Evolutionary conservation across 192 early-diverging fungal species (phyloP), one percentile per base, ranked within the genome.

Genomic region (Neocallimastix lanati): DNA sequence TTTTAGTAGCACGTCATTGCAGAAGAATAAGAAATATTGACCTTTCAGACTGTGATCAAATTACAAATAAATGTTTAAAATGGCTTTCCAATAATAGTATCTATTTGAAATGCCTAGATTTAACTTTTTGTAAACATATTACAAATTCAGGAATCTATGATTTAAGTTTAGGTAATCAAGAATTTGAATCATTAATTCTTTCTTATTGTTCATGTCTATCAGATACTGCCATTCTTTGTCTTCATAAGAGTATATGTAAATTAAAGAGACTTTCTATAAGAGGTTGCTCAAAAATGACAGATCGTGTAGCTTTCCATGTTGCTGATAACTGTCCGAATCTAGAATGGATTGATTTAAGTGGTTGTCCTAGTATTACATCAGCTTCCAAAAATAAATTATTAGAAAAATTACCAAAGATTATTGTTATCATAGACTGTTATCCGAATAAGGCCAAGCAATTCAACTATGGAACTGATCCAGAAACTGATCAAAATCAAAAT

Each of bases 91-190:
- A 84, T 28, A 79, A 78, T 77, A 83, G 83, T 37, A 80, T 79
- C 15, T 78, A 88, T 29, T 81, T 88, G 27, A 80, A 28, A 27
- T 67, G 81, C 37, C 79, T 88, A 40, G 81, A 83, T 30, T 78
- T 88, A 15, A 80, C 80, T 0, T 88, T 88, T 78, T 88, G 87
- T 84, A 86, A 83, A 13, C 79, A 85, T 27, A 82, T 88, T 40
- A 88, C 85, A 11, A 86, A 87, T 80, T 85, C 80, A 5, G 87
- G 87, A 2, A 80, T 88, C 2, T 86, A 84, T 81, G 85, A 88
- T 77, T 82, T 88, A 6, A 83, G 84, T 18, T 82, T 85, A 21
- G 87, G 85, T 13, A 40, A 67, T 76, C 86, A 88, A 78, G 29
- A 79, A 38, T 87, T 86, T 77, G 50, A 79, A 33, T 40, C 29